These are phyloP conservation scores for Chalciporus sphaerocephalus DNA, from an alignment of 768 basidiomycete species.

Conservation along the genomic window DNA sequence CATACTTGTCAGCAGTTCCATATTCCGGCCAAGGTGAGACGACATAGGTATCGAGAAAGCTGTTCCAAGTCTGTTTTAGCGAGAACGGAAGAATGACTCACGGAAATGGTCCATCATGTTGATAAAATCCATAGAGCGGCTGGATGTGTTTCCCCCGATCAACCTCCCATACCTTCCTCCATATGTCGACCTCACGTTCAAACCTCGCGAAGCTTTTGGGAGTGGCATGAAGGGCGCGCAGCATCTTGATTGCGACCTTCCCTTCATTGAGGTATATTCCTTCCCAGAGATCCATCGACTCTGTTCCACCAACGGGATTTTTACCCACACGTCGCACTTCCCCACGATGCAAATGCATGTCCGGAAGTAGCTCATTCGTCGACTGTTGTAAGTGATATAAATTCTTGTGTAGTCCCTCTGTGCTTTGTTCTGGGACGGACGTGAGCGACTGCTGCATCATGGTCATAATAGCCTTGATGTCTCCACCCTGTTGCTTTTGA, in stretches of 20 bases:
- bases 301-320: slow-evolving; percentile 48
- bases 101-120: slow-evolving; percentile 57
- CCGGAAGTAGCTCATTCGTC: slow-evolving; percentile 45
- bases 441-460: slow-evolving; percentile 41
- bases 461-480: slow-evolving; percentile 41
- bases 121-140: slow-evolving; percentile 55
- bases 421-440: slow-evolving; percentile 19
- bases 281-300: slow-evolving; percentile 53
- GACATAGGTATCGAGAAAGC: slow-evolving; percentile 40
- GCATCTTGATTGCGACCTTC: slow-evolving; percentile 54
- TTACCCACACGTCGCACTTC: slow-evolving; percentile 49
- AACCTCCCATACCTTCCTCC: slow-evolving; percentile 49
- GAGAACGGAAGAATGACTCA: slow-evolving; percentile 21
- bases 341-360: slow-evolving; percentile 47
- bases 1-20: slow-evolving; percentile 50
- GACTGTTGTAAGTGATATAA: slow-evolving; percentile 46
- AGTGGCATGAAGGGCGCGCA: slow-evolving; percentile 48
- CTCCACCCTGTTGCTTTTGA: slow-evolving; percentile 31
- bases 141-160: slow-evolving; percentile 50
- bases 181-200: slow-evolving; percentile 50
- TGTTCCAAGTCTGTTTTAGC: neutral
- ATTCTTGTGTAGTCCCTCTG: slow-evolving; percentile 45
- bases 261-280: slow-evolving; percentile 50
- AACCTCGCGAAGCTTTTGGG: slow-evolving; percentile 48
- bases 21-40: slow-evolving; percentile 55